phyloP scores from a whole-genome alignment of 1,284 basidiomycete species.

The Puccinia sorghi region DNA sequence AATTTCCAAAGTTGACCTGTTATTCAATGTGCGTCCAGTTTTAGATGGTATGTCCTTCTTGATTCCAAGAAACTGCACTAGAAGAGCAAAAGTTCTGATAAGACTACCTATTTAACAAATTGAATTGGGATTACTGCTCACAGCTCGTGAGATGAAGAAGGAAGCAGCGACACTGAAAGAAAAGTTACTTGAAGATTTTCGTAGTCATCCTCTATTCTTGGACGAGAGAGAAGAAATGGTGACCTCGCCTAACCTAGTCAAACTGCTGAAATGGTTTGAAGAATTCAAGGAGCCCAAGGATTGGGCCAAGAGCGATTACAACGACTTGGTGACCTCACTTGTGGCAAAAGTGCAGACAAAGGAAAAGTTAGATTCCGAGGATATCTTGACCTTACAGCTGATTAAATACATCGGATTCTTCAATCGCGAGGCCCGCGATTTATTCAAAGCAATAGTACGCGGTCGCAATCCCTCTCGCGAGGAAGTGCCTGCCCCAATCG shows the following conservation, averaged over 20 bases:
- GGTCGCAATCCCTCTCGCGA: neutral
- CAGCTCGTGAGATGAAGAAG: neutral
- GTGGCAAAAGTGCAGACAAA: neutral
- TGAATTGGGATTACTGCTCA: neutral
- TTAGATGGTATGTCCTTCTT: constrained; percentile 27
- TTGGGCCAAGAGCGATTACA: neutral
- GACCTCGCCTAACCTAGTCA: neutral
- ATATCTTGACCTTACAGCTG: constrained; percentile 17
- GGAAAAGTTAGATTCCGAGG: constrained; percentile 3
- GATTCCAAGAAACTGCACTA: neutral
- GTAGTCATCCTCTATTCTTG: constrained; percentile 17
- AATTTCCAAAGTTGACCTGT: neutral
- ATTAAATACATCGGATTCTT: constrained; percentile 37
- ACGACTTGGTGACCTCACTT: neutral
- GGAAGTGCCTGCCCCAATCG: neutral
- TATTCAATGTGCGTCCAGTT: neutral
- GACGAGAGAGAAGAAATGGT: neutral
- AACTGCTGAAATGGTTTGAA: constrained; percentile 9
- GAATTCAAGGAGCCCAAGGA: constrained; percentile 5
- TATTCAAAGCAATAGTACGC: constrained; percentile 7
- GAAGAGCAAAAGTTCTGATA: neutral
- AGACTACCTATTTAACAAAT: neutral
- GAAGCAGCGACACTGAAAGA: constrained; percentile 5
- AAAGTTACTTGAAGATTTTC: constrained; percentile 37
- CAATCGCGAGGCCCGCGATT: constrained; percentile 2